These are phyloP conservation scores for Fusarium chlamydosporum DNA, from an alignment of 2,329 filamentous ascomycete genomes.

Conservation along the genomic window DNA sequence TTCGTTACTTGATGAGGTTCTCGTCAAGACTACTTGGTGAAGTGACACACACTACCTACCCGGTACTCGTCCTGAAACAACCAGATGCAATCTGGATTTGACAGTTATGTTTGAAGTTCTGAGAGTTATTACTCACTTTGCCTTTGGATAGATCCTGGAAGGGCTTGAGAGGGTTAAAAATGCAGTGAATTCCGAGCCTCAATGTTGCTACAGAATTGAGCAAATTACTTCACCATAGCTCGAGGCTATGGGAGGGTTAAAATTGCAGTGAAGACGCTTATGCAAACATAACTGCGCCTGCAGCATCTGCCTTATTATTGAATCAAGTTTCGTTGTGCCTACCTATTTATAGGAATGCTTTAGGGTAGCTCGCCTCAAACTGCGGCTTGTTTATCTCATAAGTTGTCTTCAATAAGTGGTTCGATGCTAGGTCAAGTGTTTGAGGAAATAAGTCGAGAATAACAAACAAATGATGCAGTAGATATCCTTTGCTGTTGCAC, in stretches of 20 bases:
- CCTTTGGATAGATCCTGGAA: not conserved
- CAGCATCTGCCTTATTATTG: too few relatives aligned
- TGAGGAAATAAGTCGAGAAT: not conserved
- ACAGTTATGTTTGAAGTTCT: too few relatives aligned
- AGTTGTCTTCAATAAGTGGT: not conserved
- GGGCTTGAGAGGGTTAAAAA: not conserved
- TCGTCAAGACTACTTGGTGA: not conserved
- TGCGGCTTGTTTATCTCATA: not conserved
- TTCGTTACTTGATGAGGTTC: not conserved
- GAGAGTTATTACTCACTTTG: too few relatives aligned
- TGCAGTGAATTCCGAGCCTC: not conserved
- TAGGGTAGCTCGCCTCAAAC: not conserved
- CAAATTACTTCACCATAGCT: too few relatives aligned
- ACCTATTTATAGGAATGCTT: not conserved
- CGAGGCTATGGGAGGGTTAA: not conserved
- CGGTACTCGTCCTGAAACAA: not conserved
- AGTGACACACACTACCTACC: not conserved
- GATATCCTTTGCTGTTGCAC: not conserved
- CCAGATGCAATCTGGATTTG: not conserved
- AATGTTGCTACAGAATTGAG: too few relatives aligned
- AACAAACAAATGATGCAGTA: not conserved
- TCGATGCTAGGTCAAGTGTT: rapidly evolving
- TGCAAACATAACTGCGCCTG: too few relatives aligned
- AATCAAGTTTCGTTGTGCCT: too few relatives aligned
- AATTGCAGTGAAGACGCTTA: not conserved